Evolutionary conservation across 1,284 basidiomycete genomes (phyloP).

Genomic region (Stereum hirsutum): DNA sequence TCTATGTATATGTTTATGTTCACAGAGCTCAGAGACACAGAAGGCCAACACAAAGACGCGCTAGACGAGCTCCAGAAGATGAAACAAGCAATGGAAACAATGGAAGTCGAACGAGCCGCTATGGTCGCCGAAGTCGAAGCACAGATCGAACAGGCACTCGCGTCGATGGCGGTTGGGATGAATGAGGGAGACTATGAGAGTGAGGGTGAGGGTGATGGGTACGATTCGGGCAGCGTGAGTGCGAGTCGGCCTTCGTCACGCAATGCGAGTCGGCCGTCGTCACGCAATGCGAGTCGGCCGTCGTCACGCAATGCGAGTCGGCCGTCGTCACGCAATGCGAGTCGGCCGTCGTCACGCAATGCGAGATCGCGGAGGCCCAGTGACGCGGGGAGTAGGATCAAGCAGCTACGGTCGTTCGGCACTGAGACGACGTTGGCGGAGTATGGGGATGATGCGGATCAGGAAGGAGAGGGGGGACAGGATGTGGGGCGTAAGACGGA

Average conservation of each 20-base stretch:
- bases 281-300: too few species aligned
- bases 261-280: too few species aligned
- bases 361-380: conserved; percentile 46
- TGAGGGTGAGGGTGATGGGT: too few species aligned
- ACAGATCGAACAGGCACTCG: conserved; percentile 76
- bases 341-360: conserved; percentile 24
- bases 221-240: too few species aligned
- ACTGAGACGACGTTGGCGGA: conserved; percentile 73
- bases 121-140: conserved; percentile 85
- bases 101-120: conserved; percentile 76
- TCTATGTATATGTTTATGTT: conserved; percentile 6
- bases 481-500: conserved; percentile 25
- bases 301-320: conserved; percentile 29
- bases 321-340: conserved; percentile 31
- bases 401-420: conserved; percentile 48
- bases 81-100: conserved; percentile 70
- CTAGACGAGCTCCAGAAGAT: conserved; percentile 60
- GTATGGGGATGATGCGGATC: conserved; percentile 43
- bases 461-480: conserved; percentile 41
- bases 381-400: conserved; percentile 29
- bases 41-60: conserved; percentile 64
- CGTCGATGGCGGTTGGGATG: conserved; percentile 72
- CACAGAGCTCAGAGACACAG: conserved; percentile 61
- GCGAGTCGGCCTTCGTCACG: too few species aligned
- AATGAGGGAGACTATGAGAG: conserved; percentile 70